Evolutionary conservation across 2,329 filamentous ascomycete genomes (phyloP).

Genomic region (Apiospora koreana): DNA sequence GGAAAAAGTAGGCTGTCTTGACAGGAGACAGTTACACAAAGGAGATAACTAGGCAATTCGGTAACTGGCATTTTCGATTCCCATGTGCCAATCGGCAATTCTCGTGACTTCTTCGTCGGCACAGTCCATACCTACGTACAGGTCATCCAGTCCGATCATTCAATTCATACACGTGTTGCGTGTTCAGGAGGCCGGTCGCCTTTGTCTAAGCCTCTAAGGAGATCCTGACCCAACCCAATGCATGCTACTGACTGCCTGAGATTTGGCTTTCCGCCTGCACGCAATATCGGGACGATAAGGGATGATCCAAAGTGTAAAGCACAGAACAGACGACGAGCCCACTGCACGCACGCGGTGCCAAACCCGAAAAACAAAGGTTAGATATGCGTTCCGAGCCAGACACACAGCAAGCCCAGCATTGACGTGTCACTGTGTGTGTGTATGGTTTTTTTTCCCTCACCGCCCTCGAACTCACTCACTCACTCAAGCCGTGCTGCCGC

Average conservation of each 20-base stretch:
- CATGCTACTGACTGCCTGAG: not conserved
- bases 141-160: not conserved
- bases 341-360: not conserved
- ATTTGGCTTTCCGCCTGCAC: not conserved
- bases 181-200: not conserved
- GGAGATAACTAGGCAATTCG: constrained; percentile 8
- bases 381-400: not conserved
- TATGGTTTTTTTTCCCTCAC: not conserved
- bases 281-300: not conserved
- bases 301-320: not conserved
- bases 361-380: not conserved
- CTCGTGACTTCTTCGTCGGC: not conserved
- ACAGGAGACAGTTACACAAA: not conserved
- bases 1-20: not conserved
- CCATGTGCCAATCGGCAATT: not conserved
- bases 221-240: too few species aligned
- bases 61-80: not conserved
- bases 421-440: not conserved
- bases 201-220: too few species aligned
- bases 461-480: not conserved
- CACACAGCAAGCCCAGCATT: not conserved
- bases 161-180: not conserved
- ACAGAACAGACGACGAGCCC: not conserved
- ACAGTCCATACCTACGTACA: not conserved
- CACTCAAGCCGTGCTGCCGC: not conserved